phyloP scores from a whole-genome alignment of 805 yeast genomes.

The Saccharomycopsis sp. region DNA sequence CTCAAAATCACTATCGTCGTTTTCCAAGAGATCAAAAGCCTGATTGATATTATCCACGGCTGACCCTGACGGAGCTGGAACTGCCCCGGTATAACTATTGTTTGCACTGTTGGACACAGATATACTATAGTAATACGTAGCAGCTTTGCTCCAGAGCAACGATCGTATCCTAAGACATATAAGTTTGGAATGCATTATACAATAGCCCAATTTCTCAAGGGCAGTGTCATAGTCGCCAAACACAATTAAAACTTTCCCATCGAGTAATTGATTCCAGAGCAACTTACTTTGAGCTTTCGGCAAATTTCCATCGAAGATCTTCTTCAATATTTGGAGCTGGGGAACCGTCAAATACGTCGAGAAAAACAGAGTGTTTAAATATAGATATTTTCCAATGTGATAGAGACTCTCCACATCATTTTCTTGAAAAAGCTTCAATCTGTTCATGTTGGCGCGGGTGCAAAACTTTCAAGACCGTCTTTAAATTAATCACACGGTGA shows the following conservation, averaged over 20 bases:
- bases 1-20: conserved; percentile 20
- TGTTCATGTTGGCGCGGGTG: conserved; percentile 10
- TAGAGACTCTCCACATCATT: conserved; percentile 26
- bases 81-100: not conserved
- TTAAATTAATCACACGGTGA: not conserved
- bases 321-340: conserved; percentile 20
- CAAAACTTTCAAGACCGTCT: too few species aligned
- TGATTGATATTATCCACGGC: conserved; percentile 8
- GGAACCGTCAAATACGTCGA: conserved; percentile 13
- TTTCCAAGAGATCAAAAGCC: conserved; percentile 12
- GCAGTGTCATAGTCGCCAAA: conserved; percentile 33
- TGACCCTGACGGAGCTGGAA: not conserved
- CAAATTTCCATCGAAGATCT: conserved; percentile 10
- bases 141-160: conserved; percentile 20
- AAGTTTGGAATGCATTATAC: conserved; percentile 10
- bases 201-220: conserved; percentile 21
- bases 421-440: conserved; percentile 25
- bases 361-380: conserved; percentile 16
- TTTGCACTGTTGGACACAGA: not conserved
- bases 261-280: conserved; percentile 11
- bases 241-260: conserved; percentile 36
- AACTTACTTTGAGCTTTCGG: not conserved
- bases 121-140: conserved; percentile 10
- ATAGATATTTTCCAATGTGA: conserved; percentile 23
- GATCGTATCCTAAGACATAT: conserved; percentile 15